Evolutionary conservation across 2,329 filamentous ascomycete genomes (phyloP), one percentile per base, ranked within the genome.

Genomic region (Phaeoacremonium minimum): DNA sequence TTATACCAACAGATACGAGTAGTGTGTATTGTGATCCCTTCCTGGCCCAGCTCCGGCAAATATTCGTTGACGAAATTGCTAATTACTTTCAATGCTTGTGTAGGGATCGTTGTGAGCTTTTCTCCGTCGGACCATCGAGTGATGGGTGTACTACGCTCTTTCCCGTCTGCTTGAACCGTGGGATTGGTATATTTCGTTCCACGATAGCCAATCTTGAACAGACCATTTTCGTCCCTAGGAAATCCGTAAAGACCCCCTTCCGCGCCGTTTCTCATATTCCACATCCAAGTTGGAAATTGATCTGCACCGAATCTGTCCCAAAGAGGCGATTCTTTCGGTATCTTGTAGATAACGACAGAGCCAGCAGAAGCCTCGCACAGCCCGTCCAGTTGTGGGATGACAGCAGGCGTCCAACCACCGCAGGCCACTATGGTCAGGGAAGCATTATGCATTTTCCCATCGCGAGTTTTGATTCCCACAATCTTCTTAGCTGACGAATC

Each of bases 331-430:
- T 18, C 14, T 1, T 46, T 41, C 0, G 73, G 69, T 2, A 76
- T 53, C 18, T 64, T 56, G 20, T 74, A 51, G 9, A 64, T 52
- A 1, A 61, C 57, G 4, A 75, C 64, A 0, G 60, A 64, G 1
- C 70, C 69, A 0, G 61, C 66, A 0, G 71, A 73, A 0, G 69
- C 62, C 46, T 75, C 70, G n/a, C 61, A 59, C 0, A 74, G 47
- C 1, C 51, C 51, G 30, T 67, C 61, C 0, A 68, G 47, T 7
- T 58, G 46, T 0, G 67, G 64, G 1, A 71, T 33, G 2, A 71
- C 43, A 3, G 53, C 47, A 0, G 66, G 67, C 0, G 67, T 71
- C 60, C 65, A 69, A 2, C 61, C 60, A 2, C 67, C 67, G 33
- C 62, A 62, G 1, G 66, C 64, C 20, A 69, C 43, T 28, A 70